Evolutionary conservation across 176 grass and related monocot species (phyloP).

Genomic region (Eleusine coracana): DNA sequence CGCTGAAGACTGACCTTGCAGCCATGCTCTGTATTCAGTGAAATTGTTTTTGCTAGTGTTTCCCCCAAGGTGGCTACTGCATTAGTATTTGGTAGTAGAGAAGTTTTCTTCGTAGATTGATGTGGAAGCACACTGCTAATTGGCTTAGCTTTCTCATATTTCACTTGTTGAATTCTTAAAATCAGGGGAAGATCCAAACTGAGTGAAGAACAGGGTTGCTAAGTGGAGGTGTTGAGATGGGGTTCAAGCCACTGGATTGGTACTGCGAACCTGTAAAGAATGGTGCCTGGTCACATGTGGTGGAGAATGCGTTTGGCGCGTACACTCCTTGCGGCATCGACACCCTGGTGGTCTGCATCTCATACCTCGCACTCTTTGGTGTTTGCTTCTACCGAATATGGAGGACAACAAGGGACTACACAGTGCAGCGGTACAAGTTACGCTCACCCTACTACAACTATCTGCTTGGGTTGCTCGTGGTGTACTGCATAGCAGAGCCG

Average conservation of each 20-base stretch:
- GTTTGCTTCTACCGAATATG: slow-evolving; percentile 94
- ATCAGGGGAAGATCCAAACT: slow-evolving; percentile 36
- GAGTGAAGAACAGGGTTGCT: slow-evolving; percentile 27
- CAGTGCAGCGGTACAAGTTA: slow-evolving; percentile 70
- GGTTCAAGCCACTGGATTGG: slow-evolving; percentile 71
- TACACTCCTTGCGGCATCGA: slow-evolving; percentile 89
- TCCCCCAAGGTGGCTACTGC: neutral
- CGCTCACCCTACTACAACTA: slow-evolving; percentile 75
- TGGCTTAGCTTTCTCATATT: slow-evolving; percentile 1
- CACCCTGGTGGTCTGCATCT: slow-evolving; percentile 80
- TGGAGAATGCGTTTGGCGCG: slow-evolving; percentile 71
- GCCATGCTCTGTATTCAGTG: neutral
- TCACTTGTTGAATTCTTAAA: slow-evolving; percentile 17
- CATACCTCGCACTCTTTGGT: slow-evolving; percentile 75
- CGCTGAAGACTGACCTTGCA: neutral
- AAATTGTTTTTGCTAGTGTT: slow-evolving; percentile 7
- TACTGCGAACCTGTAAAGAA: slow-evolving; percentile 84
- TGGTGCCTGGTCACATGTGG: slow-evolving; percentile 65
- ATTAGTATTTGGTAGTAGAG: neutral
- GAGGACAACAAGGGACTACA: slow-evolving; percentile 71
- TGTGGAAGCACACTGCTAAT: slow-evolving; percentile 3
- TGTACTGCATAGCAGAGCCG: slow-evolving; percentile 61
- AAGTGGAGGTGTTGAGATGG: slow-evolving; percentile 54
- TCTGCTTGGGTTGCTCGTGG: slow-evolving; percentile 59
- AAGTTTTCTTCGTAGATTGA: slow-evolving; percentile 14